Base-by-base conservation (phyloP, 495 filamentous ascomycete species). In the Schizothecium vesticola region DNA sequence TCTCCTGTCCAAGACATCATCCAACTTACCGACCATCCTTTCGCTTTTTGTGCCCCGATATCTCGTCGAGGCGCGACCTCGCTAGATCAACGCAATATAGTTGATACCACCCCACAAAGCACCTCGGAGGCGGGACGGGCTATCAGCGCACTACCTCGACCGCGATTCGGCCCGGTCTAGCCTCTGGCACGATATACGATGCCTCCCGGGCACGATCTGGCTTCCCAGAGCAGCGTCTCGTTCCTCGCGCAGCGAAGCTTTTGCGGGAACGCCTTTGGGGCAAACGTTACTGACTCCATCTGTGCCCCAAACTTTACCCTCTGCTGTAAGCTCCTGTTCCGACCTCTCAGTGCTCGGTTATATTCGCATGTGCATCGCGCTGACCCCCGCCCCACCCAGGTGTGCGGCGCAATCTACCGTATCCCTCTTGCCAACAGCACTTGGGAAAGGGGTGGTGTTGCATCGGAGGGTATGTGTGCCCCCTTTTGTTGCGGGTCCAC, bases 361-460 rank as follows among this genome's bases (percentile, higher is more conserved):
- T 11, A 2, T 33, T 11, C 10, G 1, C 10, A 33, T 33, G 9
- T 11, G 9, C 29, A 28, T 28, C 6, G 9, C 9, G 29, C 9
- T 33, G 29, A n/a, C 19, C 16, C 55, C 59, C 28, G 28, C 28
- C 28, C 28, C 9, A 8, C 28, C 25, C 59, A 69, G 67, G 69
- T 28, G 61, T 65, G 36, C 33, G 57, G 36, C 29, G 25, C 43
- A 57, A 36, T 19, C 61, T 64, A 26, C 36, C 28, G 24, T 71
- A 25, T 51, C 69, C 69, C 10, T 23, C 64, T 7, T 68, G 66
- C 55, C 65, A 71, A 24, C 25, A 51, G 33, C 22, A 60, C 43
- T 11, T 68, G 9, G 58, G 33, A 36, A 68, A 65, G 59, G 66
- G 69, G 21, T 59, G 66, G 62, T 68, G 69, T 19, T 71, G 69